Evolutionary conservation across 495 filamentous ascomycete genomes (phyloP), one percentile per base, ranked within the genome.

Genomic region (Recurvomyces mirabilis): DNA sequence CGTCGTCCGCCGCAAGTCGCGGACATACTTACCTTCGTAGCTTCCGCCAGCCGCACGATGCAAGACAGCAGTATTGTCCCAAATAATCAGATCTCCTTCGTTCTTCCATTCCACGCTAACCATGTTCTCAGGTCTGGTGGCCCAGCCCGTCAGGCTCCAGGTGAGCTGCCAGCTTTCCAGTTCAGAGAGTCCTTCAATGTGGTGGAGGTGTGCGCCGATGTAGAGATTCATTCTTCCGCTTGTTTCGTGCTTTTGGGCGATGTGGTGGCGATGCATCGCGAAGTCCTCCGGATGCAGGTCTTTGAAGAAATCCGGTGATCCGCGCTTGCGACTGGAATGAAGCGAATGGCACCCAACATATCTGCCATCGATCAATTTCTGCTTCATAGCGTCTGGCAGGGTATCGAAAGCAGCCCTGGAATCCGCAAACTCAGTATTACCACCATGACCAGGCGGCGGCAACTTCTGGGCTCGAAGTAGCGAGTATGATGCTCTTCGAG

Each of bases 371-470:
- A 52, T 20, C 7, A 76, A 54, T 29, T 66, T 38, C 0, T 48
- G 35, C 51, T 70, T 65, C 1, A 69, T n/a, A 0, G 52, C 55
- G 1, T 52, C 41, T 0, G 64, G 60, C 7, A 78, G 60, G 15
- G 71, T 68, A 13, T 71, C 70, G 33, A 68, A 77, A 0, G 74
- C 73, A 0, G 68, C 68, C 1, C 76, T 60, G 13, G 65, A 65
- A 53, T 80, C 75, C 0, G 75, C 75, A 46, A 75, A 78, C 3
- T 73, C 71, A 1, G 75, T 78, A 32, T 70, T 64, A 4, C 74
- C 75, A 4, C 74, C 74, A 4, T 57, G 66, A 3, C 61, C 62
- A 0, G 59, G 42, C 0, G 76, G 74, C 3, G 74, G 74, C 5
- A 79, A 60, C 38, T 65, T 62, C 15, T 64, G 59, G 7, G 73